Evolutionary conservation across 805 yeast genomes (phyloP).

Genomic region (Candida boidinii): DNA sequence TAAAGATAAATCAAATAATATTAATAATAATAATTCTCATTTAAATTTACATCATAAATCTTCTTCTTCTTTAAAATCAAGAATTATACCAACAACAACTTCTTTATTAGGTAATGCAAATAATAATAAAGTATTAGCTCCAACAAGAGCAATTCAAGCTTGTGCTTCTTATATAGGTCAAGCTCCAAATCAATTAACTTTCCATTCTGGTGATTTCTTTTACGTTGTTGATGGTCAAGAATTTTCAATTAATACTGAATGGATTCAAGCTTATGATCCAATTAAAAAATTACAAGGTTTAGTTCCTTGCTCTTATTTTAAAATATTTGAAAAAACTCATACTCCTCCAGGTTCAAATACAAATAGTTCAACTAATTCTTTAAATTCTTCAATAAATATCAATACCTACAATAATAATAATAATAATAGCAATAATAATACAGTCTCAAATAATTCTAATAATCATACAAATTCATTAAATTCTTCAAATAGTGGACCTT

Average conservation of each 20-base stretch:
- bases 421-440: too few species aligned
- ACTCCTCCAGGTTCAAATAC: conserved; percentile 24
- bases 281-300: conserved; percentile 67
- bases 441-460: conserved; percentile 14
- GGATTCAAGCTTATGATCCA: conserved; percentile 90
- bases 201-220: conserved; percentile 80
- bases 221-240: conserved; percentile 61
- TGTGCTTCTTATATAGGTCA: conserved; percentile 69
- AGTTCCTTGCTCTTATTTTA: conserved; percentile 83
- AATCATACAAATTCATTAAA: too few species aligned
- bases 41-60: too few species aligned
- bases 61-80: conserved; percentile 4
- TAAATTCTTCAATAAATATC: not conserved
- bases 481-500: too few species aligned
- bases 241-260: conserved; percentile 34
- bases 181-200: conserved; percentile 72
- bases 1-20: conserved; percentile 15
- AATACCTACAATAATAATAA: too few species aligned
- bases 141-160: conserved; percentile 81
- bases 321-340: conserved; percentile 56
- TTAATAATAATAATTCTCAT: too few species aligned
- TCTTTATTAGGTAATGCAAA: conserved; percentile 8
- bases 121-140: conserved; percentile 30
- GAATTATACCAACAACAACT: conserved; percentile 12
- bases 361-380: conserved; percentile 5